Evolutionary conservation across 805 yeast genomes (phyloP).

Genomic region (Sugiyamaella marilandica): DNA sequence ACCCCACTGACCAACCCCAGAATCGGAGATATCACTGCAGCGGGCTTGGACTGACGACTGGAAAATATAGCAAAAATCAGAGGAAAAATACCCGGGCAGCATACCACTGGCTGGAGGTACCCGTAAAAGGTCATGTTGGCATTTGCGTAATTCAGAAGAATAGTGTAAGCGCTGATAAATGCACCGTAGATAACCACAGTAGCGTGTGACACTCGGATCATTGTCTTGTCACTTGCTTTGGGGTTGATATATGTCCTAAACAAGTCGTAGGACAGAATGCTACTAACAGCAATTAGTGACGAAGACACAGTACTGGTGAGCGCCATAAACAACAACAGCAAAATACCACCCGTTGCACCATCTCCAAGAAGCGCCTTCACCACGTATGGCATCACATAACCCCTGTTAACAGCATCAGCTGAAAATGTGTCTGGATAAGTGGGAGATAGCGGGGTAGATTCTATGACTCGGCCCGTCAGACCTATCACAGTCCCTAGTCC

Average conservation of each 20-base stretch:
- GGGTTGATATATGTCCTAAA: slow-evolving; percentile 42
- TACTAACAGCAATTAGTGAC: slow-evolving; percentile 39
- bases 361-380: slow-evolving; percentile 76
- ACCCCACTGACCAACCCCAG: slow-evolving; percentile 14
- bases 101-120: slow-evolving; percentile 62
- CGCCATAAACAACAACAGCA: slow-evolving; percentile 37
- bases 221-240: slow-evolving; percentile 39
- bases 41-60: slow-evolving; percentile 13
- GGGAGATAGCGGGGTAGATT: slow-evolving; percentile 65
- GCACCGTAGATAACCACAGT: slow-evolving; percentile 39
- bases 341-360: slow-evolving; percentile 77
- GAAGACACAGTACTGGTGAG: slow-evolving; percentile 42
- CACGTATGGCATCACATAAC: slow-evolving; percentile 57
- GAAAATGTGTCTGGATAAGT: slow-evolving; percentile 66
- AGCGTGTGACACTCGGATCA: slow-evolving; percentile 41
- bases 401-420: slow-evolving; percentile 63
- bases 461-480: slow-evolving; percentile 46
- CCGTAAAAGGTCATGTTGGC: slow-evolving; percentile 72
- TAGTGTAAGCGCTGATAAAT: slow-evolving; percentile 71
- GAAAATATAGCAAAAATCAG: slow-evolving; percentile 62
- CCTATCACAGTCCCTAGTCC: slow-evolving; percentile 33
- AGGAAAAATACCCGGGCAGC: slow-evolving; percentile 33
- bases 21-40: slow-evolving; percentile 10
- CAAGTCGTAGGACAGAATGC: slow-evolving; percentile 44
- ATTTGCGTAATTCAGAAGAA: slow-evolving; percentile 74